Evolutionary conservation across 2,329 filamentous ascomycete genomes (phyloP), one percentile per base, ranked within the genome.

Genomic region (Alternaria longipes): DNA sequence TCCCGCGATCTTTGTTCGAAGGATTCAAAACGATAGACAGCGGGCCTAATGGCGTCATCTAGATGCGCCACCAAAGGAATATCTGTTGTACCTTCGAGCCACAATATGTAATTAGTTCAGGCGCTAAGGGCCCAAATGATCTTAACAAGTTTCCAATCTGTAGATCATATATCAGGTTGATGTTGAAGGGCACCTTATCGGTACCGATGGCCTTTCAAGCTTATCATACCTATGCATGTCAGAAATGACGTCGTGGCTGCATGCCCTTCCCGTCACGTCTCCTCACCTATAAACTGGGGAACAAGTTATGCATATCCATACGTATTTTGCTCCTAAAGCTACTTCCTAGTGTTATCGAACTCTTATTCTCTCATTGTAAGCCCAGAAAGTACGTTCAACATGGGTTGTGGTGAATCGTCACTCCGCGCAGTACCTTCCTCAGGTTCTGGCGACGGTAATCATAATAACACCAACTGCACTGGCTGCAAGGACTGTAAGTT

Each of bases 401-500:
- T 56, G 57, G 57, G 57, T 38, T 50, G 45, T 28, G 18, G 28
- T 40, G 26, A 36, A 18, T 60, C 53, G 24, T 51, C 45, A 24
- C 30, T 56, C 20, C 28, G 30, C 24, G 26, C 20, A 8, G 9
- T 20, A 14, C 24, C 40, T 12, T 14, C 24, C 11, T 11, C n/a
- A 12, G 30, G 8, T 24, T n/a, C 30, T 28, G 20, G 32, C 11
- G 26, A 50, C 4, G 57, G 57, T 32, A 60, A 60, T 26, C 52
- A 45, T 11, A 60, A 60, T 32, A 60, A 60, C 11, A 45, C 45
- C 7, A 40, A 56, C 32, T 60, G 57, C 32, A 60, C 52, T 11
- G 57, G 52, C 12, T 60, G 57, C 26, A 44, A 51, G 28, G n/a
- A 60, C 20, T 60, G 57, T 60, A 51, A 9, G 57, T 24, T 50